Evolutionary conservation across 345 rosid genomes (phyloP).

Genomic region (Reutealis trisperma): DNA sequence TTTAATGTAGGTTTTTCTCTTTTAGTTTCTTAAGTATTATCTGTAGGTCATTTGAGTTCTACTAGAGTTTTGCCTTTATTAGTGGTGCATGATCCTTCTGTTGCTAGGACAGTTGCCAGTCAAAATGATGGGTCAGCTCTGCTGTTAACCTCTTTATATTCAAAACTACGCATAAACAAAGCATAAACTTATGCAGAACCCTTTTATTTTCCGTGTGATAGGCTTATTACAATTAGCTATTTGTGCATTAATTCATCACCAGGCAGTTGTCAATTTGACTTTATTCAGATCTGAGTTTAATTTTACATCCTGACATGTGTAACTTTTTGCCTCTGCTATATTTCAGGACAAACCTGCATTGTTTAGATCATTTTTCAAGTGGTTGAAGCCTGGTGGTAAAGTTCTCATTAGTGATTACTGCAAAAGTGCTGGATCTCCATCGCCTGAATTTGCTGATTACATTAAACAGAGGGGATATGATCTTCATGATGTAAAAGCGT

Average conservation of each 20-base stretch:
- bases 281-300: neutral
- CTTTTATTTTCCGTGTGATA: neutral
- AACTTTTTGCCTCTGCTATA: neutral
- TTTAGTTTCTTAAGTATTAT: neutral
- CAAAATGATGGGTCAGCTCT: neutral
- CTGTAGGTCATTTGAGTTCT: neutral
- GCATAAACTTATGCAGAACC: neutral
- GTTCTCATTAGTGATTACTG: conserved; percentile 95
- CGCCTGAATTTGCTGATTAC: conserved; percentile 64
- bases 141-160: neutral
- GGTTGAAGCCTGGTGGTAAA: conserved; percentile 95
- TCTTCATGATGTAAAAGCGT: conserved; percentile 77
- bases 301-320: neutral
- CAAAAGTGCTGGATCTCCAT: conserved; percentile 64
- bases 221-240: neutral
- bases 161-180: neutral
- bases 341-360: conserved; percentile 89
- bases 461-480: conserved; percentile 92
- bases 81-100: too few species aligned
- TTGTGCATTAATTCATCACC: neutral
- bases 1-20: neutral
- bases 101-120: neutral
- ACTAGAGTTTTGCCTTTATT: neutral
- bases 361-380: conserved; percentile 81
- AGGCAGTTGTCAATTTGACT: neutral